These are phyloP conservation scores for Rheum nobile DNA, from an alignment of 148 eudicot genomes.

Conservation along the genomic window DNA sequence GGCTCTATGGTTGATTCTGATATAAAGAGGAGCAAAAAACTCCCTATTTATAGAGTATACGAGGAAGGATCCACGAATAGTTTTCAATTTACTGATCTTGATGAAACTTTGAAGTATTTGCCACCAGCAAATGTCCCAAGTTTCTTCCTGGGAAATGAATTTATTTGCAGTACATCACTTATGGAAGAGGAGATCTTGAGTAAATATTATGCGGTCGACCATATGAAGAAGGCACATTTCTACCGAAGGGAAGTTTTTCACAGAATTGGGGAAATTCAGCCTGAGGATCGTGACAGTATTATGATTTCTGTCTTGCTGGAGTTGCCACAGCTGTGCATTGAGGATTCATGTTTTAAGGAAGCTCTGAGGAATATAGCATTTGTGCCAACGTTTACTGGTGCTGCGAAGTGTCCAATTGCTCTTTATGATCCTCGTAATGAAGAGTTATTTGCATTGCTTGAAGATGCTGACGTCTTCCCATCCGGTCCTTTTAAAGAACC, in stretches of 20 bases:
- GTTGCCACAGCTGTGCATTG: constrained; percentile 79
- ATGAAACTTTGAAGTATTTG: constrained; percentile 51
- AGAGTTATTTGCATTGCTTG: constrained; percentile 72
- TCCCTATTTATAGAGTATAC: constrained; percentile 71
- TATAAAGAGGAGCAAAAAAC: constrained; percentile 51
- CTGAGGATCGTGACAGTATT: constrained; percentile 59
- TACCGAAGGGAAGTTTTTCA: constrained; percentile 57
- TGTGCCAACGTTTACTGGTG: constrained; percentile 65
- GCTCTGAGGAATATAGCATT: constrained; percentile 58
- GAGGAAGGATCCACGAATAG: constrained; percentile 35
- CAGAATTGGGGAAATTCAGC: constrained; percentile 39
- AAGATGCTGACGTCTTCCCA: constrained; percentile 83
- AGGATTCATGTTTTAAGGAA: constrained; percentile 69
- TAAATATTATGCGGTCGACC: constrained; percentile 60
- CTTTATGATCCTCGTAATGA: constrained; percentile 95
- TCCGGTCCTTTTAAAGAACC: constrained; percentile 51
- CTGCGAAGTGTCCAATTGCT: constrained; percentile 43
- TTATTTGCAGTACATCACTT: constrained; percentile 42
- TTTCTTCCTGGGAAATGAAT: constrained; percentile 58
- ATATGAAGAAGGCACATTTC: constrained; percentile 68
- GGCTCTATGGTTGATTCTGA: constrained; percentile 50
- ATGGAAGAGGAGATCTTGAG: constrained; percentile 60
- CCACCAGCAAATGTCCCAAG: constrained; percentile 57
- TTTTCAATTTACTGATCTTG: constrained; percentile 56
- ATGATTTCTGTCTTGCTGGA: constrained; percentile 80